phyloP scores from a whole-genome alignment of 306 rosid species.

The Luffa aegyptiaca region DNA sequence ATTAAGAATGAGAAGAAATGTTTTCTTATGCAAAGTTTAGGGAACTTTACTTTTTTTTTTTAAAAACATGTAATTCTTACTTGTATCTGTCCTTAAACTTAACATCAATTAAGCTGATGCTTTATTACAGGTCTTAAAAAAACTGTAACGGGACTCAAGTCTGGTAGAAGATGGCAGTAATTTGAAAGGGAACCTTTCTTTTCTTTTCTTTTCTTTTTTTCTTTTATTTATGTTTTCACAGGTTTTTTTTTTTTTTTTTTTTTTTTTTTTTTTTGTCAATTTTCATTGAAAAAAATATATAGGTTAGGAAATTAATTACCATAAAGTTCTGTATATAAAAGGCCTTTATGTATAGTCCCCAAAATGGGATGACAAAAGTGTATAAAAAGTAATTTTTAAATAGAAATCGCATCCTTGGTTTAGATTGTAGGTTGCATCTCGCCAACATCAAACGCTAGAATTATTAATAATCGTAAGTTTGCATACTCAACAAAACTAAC shows the following conservation, averaged over 20 bases:
- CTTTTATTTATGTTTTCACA: not conserved
- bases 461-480: not conserved
- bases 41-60: not conserved
- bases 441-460: not conserved
- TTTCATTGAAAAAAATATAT: not conserved
- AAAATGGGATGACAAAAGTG: not conserved
- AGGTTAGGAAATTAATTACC: constrained; percentile 2
- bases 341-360: not conserved
- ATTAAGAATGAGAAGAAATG: not conserved
- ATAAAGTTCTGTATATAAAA: constrained; percentile 4
- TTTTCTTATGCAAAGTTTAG: not conserved
- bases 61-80: not conserved
- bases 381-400: not conserved
- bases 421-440: not conserved
- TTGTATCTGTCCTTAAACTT: not conserved
- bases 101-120: constrained; percentile 1
- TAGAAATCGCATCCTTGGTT: not conserved
- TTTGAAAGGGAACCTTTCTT: not conserved
- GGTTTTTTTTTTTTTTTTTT: not conserved
- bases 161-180: constrained; percentile 14
- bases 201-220: not conserved
- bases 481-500: not conserved
- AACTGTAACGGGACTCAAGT: constrained; percentile 6
- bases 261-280: too few species aligned
- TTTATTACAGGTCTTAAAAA: constrained; percentile 6